Conservation (phyloP, 768 basidiomycete species). For the Neoboletus brunneissimus region DNA sequence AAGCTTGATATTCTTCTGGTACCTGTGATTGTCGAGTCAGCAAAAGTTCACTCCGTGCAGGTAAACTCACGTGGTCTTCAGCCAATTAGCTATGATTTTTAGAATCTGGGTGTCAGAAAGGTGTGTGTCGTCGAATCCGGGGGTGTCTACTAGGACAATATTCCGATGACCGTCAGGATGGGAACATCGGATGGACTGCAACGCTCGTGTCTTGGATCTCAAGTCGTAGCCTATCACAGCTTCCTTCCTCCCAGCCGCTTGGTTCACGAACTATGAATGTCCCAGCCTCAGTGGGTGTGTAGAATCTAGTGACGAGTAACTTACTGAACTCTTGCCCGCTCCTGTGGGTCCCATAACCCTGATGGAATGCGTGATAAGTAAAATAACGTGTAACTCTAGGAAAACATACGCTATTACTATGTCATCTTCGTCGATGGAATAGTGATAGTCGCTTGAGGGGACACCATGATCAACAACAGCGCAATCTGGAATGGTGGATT, state of each 20-base stretch:
- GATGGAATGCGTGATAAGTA: not conserved
- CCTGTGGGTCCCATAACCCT: slow-evolving; percentile 21
- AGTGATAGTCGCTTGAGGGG: not conserved
- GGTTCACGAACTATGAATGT: slow-evolving; percentile 14
- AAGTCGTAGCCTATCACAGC: not conserved
- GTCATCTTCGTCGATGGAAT: not conserved
- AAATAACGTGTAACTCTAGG: not conserved
- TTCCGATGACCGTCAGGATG: slow-evolving; percentile 15
- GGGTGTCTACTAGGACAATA: slow-evolving; percentile 18
- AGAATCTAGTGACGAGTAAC: not conserved
- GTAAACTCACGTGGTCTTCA: slow-evolving; percentile 14
- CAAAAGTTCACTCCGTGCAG: not conserved
- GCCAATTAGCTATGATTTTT: slow-evolving; percentile 12
- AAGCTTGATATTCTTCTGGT: too few species aligned
- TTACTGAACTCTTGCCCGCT: slow-evolving; percentile 19
- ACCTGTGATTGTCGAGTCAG: not conserved
- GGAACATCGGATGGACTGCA: slow-evolving; percentile 7
- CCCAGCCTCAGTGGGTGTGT: not conserved
- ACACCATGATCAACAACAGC: not conserved
- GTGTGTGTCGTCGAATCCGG: slow-evolving; percentile 17
- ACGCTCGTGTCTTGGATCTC: slow-evolving; percentile 5
- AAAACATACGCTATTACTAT: slow-evolving; percentile 20
- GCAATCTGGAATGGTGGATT: not conserved
- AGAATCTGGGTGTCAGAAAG: slow-evolving; percentile 11
- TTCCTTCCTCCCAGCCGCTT: not conserved